A percentile compares a stretch with the other conserved stretches of the same genome.
Conservation (phyloP, 345 rosid genomes). For the Murraya koenigii region DNA sequence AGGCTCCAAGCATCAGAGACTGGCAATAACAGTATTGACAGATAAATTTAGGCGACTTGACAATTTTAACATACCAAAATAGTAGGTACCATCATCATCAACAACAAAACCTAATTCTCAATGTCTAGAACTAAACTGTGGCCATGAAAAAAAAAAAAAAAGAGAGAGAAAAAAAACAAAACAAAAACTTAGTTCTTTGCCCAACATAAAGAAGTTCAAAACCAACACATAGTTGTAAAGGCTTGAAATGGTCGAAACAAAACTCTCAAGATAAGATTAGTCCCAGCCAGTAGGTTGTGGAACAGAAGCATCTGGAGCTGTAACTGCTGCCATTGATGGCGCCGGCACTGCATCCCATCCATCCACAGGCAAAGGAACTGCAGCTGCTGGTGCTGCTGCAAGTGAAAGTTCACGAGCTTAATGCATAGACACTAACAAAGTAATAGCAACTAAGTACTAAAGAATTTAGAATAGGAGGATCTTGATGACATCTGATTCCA, state of each 20-base stretch:
- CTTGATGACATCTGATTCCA: background rate
- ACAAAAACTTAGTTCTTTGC: slow-evolving; percentile 1
- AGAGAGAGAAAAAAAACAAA: too few species aligned
- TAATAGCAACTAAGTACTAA: background rate
- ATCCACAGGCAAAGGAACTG: slow-evolving; percentile 15
- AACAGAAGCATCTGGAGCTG: slow-evolving; percentile 6
- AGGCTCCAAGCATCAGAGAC: background rate
- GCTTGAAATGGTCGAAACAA: slow-evolving; percentile 6
- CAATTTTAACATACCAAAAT: slow-evolving; percentile 7
- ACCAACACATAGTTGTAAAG: slow-evolving; percentile 15
- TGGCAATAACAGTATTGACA: background rate
- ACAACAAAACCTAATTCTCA: slow-evolving; percentile 11
- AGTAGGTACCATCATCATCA: background rate
- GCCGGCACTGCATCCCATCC: slow-evolving; percentile 56
- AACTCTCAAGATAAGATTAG: slow-evolving; percentile 10
- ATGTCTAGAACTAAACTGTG: slow-evolving; percentile 24
- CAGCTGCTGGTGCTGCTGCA: too few species aligned
- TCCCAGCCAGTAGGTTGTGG: slow-evolving; percentile 45
- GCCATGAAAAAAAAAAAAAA: background rate
- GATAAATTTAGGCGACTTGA: background rate
- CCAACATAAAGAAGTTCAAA: slow-evolving; percentile 17
- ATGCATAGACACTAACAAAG: background rate
- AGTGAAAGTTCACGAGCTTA: background rate
- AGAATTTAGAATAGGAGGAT: background rate
- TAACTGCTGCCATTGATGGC: background rate